Evolutionary conservation across 495 filamentous ascomycete genomes (phyloP).

Genomic region (Entonaema liquescens): DNA sequence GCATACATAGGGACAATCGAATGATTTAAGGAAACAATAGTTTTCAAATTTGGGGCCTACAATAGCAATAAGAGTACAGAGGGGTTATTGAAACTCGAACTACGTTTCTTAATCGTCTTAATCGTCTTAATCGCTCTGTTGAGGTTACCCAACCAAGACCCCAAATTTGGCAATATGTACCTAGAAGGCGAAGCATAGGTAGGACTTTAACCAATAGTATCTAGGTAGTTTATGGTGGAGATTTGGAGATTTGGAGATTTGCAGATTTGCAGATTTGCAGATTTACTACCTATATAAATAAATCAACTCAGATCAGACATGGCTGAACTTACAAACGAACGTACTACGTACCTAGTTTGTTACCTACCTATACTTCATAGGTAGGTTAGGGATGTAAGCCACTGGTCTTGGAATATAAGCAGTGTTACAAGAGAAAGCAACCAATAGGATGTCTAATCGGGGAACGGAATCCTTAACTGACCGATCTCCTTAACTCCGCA

Average conservation of each 20-base stretch:
- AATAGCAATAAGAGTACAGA: too few species aligned
- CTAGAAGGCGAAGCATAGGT: not conserved
- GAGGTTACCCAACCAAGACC: not conserved
- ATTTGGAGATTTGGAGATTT: too few species aligned
- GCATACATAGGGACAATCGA: too few species aligned
- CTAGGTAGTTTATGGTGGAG: not conserved
- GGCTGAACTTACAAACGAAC: too few species aligned
- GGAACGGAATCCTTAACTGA: conserved; percentile 25
- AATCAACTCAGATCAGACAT: too few species aligned
- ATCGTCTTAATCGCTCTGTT: not conserved
- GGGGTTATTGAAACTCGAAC: too few species aligned
- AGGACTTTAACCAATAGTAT: too few species aligned
- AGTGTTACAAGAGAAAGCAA: not conserved
- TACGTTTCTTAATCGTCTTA: not conserved
- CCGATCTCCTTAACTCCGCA: conserved; percentile 18
- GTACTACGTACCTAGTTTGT: too few species aligned
- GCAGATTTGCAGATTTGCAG: too few species aligned
- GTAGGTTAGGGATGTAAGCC: too few species aligned
- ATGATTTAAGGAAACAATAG: not conserved
- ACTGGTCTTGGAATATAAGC: not conserved
- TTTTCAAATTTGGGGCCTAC: not conserved
- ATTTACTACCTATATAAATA: too few species aligned
- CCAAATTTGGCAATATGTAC: not conserved
- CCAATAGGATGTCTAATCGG: conserved; percentile 25
- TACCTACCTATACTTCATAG: not conserved